phyloP scores from a whole-genome alignment of 2,329 filamentous ascomycete species.

The Fusarium domesticum region DNA sequence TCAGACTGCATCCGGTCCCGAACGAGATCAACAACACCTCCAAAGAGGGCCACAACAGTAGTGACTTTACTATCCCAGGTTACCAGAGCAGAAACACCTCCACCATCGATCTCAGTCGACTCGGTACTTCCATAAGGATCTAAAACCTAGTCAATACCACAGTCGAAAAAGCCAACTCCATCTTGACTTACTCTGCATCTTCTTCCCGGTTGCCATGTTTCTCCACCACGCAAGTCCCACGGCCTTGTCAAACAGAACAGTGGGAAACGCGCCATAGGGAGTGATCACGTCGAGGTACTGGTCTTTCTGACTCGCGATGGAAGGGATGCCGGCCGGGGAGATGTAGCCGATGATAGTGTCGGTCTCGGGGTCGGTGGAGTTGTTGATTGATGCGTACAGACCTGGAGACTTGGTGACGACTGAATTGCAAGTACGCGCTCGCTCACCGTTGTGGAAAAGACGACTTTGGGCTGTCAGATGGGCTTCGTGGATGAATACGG shows the following conservation, averaged over 20 bases:
- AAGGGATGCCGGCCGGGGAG: slow-evolving; percentile 40
- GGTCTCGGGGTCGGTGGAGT: slow-evolving; percentile 37
- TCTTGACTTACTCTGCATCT: slow-evolving; percentile 40
- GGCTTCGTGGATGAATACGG: rapidly evolving
- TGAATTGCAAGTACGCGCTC: slow-evolving; percentile 42
- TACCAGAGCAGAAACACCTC: slow-evolving; percentile 38
- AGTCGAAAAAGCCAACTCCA: too few relatives aligned
- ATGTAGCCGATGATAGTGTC: slow-evolving; percentile 40
- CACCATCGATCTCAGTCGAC: slow-evolving; percentile 39
- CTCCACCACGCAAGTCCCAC: slow-evolving; percentile 43
- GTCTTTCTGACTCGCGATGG: slow-evolving; percentile 38
- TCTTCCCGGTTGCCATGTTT: slow-evolving; percentile 41
- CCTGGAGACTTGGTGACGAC: slow-evolving; percentile 37
- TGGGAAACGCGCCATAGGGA: slow-evolving; percentile 40
- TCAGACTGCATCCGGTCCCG: slow-evolving; percentile 38
- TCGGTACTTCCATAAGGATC: slow-evolving; percentile 43
- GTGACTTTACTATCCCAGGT: slow-evolving; percentile 45
- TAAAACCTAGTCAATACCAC: slow-evolving; percentile 4
- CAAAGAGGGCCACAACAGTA: slow-evolving; percentile 39
- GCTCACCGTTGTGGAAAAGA: slow-evolving; percentile 39
- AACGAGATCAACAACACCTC: slow-evolving; percentile 38
- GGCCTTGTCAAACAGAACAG: slow-evolving; percentile 36
- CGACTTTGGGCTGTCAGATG: slow-evolving; percentile 20
- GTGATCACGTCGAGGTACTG: slow-evolving; percentile 42
- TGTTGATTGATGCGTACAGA: slow-evolving; percentile 43